Conservation (phyloP, 2,329 filamentous ascomycete species). For the Aaosphaeria arxii region DNA sequence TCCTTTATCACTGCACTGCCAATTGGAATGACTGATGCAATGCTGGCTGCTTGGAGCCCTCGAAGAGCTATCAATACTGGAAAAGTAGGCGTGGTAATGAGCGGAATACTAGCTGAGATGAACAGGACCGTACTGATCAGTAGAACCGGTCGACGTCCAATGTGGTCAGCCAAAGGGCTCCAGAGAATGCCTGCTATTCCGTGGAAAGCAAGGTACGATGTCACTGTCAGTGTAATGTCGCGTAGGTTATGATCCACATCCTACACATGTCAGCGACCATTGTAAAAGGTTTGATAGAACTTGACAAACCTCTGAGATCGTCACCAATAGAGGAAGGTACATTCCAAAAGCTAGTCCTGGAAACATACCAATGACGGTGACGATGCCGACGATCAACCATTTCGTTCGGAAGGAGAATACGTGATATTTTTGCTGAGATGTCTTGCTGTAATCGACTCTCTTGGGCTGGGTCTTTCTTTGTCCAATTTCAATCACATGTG, state of each 20-base stretch:
- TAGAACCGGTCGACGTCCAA: conserved; percentile 47
- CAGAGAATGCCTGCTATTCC: conserved; percentile 50
- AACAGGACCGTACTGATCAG: conserved; percentile 48
- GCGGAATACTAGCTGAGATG: conserved; percentile 45
- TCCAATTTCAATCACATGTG: no score
- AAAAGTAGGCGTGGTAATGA: conserved; percentile 46
- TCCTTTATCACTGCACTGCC: conserved; percentile 45
- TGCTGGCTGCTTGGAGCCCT: conserved; percentile 48
- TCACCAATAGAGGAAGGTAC: conserved; percentile 45
- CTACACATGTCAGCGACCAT: conserved; percentile 1
- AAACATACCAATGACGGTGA: conserved; percentile 41
- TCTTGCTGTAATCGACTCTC: background rate
- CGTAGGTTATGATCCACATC: conserved; percentile 26
- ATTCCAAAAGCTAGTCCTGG: conserved; percentile 46
- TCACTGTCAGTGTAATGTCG: conserved; percentile 31
- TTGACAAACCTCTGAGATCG: conserved; percentile 12
- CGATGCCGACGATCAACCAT: conserved; percentile 13
- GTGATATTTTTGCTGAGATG: conserved; percentile 8
- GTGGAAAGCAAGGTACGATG: conserved; percentile 41
- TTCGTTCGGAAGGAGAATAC: conserved; percentile 7
- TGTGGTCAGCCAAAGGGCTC: conserved; percentile 48
- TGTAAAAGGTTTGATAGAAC: background rate
- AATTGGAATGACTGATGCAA: conserved; percentile 48
- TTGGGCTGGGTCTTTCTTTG: background rate
- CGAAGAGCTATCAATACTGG: conserved; percentile 45